Evolutionary conservation across 768 basidiomycete species (phyloP), one percentile per base, ranked within the genome.

Genomic region (Boletus vinaceobasis): DNA sequence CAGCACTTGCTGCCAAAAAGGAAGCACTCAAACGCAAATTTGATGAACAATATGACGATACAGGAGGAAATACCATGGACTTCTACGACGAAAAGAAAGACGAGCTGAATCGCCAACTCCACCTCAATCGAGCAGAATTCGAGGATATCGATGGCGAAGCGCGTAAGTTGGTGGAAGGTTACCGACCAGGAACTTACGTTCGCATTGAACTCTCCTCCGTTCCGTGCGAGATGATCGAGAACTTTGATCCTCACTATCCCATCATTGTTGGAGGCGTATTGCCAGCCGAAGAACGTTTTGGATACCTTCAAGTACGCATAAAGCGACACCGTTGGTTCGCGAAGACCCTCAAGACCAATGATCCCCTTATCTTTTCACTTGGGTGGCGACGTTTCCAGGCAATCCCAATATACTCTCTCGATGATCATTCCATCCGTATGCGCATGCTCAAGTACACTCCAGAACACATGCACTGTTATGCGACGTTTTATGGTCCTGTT

Each of bases 381-480:
- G 97, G 97, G 17, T 99, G 97, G 97, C 77, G 97, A 46, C 81
- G 97, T 35, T 99, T 98, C 78, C 97, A 99, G 71, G 88, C 84
- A 0, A 77, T 96, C 6, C 97, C 97, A 2, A 88, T 98, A 59
- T 99, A 98, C 73, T 93, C 93, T 19, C 77, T 99, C 21, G 97
- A 99, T 69, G 97, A 99, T 72, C 95, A 97, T 67, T 93, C 90
- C 10, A 96, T 98, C 61, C 90, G 97, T 17, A 97, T 98, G 87
- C 92, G 97, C 35, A 90, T 98, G 88, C 88, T 99, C 75, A 99
- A 99, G 74, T 99, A 99, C 69, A 98, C 97, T 1, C 97, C 97
- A 0, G 97, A 99, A 73, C 97, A 99, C 66, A 98, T 96, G 97
- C 97, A 99, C 69, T 99, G 97, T 66, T 96, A 88, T 66, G 96